Percentiles rank a stretch among this genome's conserved stretches.
These are phyloP conservation scores for Xerocomus minutiporus DNA, from an alignment of 1,284 basidiomycete genomes.

Conservation along the genomic window DNA sequence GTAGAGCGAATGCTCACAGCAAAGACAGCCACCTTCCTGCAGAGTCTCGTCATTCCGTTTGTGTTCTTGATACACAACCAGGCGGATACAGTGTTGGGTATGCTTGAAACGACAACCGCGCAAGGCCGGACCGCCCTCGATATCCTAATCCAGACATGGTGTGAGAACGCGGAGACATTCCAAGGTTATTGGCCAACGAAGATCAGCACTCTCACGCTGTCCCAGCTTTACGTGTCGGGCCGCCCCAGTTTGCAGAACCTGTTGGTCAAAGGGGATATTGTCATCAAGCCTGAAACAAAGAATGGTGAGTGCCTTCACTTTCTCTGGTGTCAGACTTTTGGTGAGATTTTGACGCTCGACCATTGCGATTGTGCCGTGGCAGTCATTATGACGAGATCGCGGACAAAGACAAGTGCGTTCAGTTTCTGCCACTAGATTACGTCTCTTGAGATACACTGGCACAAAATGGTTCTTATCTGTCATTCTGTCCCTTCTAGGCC, in stretches of 20 bases:
- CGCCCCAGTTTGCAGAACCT: slow-evolving; percentile 63
- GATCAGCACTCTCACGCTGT: slow-evolving; percentile 79
- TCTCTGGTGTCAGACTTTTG: slow-evolving; percentile 2
- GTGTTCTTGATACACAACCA: slow-evolving; percentile 88
- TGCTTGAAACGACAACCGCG: slow-evolving; percentile 64
- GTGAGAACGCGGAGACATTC: slow-evolving; percentile 90
- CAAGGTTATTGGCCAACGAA: slow-evolving; percentile 91
- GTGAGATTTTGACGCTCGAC: slow-evolving; percentile 16
- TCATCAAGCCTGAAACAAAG: slow-evolving; percentile 73
- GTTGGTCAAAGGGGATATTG: slow-evolving; percentile 88
- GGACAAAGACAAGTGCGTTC: slow-evolving; percentile 75
- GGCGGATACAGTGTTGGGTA: slow-evolving; percentile 67
- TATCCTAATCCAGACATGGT: slow-evolving; percentile 85
- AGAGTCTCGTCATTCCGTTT: slow-evolving; percentile 89
- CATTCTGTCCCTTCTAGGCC: slow-evolving; percentile 45
- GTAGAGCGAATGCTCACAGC: slow-evolving; percentile 75
- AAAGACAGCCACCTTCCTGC: slow-evolving; percentile 84
- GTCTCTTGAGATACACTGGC: slow-evolving; percentile 2
- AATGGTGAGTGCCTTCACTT: slow-evolving; percentile 55
- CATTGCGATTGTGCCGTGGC: slow-evolving; percentile 18
- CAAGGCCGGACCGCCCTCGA: slow-evolving; percentile 66
- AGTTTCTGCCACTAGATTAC: slow-evolving; percentile 5
- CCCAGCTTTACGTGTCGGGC: slow-evolving; percentile 68
- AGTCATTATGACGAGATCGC: slow-evolving; percentile 96
- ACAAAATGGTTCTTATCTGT: slow-evolving; percentile 15